phyloP scores from a whole-genome alignment of 441 rosid genomes.

The Populus hybrid region DNA sequence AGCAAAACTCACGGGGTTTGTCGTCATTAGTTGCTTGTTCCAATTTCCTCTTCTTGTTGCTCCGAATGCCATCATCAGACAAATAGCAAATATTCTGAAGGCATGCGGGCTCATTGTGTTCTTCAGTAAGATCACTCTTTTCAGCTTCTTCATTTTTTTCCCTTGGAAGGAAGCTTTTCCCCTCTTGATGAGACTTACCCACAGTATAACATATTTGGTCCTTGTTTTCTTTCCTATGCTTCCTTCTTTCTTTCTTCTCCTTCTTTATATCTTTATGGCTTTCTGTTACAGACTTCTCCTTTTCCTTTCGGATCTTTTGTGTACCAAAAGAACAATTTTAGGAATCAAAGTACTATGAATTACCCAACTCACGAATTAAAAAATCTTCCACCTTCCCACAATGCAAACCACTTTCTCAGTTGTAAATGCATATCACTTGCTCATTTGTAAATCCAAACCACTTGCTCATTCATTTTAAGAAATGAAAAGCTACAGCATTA shows the following conservation, averaged over 20 bases:
- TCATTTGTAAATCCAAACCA: not conserved
- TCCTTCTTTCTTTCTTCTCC: constrained; percentile 28
- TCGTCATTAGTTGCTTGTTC: constrained; percentile 23
- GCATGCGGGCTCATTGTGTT: constrained; percentile 44
- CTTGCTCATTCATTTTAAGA: not conserved
- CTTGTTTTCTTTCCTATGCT: constrained; percentile 24
- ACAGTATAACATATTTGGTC: not conserved
- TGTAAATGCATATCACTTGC: not conserved
- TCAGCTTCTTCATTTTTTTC: constrained; percentile 37
- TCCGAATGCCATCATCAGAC: constrained; percentile 55
- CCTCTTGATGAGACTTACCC: constrained; percentile 2
- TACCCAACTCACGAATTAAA: constrained; percentile 27
- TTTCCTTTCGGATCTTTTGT: constrained; percentile 54
- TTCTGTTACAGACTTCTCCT: constrained; percentile 32
- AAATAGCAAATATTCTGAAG: constrained; percentile 22
- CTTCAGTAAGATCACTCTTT: constrained; percentile 64
- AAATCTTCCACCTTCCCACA: constrained; percentile 6
- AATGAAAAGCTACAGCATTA: not conserved
- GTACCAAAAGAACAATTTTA: constrained; percentile 64
- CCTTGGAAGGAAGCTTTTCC: not conserved
- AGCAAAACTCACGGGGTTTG: not conserved
- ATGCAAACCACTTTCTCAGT: not conserved
- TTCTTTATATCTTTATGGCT: constrained; percentile 29
- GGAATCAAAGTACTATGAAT: constrained; percentile 27
- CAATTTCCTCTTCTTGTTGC: constrained; percentile 45